Base-by-base conservation (phyloP, 2,329 filamentous ascomycete genomes). In the Xylariaceae sp. region DNA sequence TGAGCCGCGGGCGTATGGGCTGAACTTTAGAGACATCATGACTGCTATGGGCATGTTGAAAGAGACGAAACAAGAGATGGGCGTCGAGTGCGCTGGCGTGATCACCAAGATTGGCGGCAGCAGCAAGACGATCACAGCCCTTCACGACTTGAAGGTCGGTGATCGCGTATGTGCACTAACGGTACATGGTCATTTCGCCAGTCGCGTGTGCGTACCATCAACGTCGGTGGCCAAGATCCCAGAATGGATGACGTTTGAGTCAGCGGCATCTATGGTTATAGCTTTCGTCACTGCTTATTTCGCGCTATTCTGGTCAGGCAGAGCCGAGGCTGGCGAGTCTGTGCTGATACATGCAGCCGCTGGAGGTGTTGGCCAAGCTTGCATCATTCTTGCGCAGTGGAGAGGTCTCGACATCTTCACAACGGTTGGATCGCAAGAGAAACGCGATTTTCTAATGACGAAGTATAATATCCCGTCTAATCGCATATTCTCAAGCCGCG, bases 321-420 rank as follows among this genome's bases (percentile, higher is more conserved):
- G 43, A 0, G 22, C 51, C 3, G 18, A 31, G 10, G 16, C 16
- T 5, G 59, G 59, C 1, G 36, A 60, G 12, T 34, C 43, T 0
- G 47, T 63, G 1, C 36, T 63, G n/a, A 59, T 61, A 14, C 60
- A 63, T 33, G 42, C 56, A 0, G 60, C 57, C 5, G 31, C 57
- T 9, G 59, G 59, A 4, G 58, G 51, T 14, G 41, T 56, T 9
- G 53, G 57, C 1, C 50, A 56, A 38, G 53, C 58, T 2, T 53
- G 53, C 19, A 50, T 60, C 16, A 43, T 50, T 9, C 5, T 62
- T 5, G 55, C 59, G 1, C 41, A 57, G 9, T 43, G 51, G 22
- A 18, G 47, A 14, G 57, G 57, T 3, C 48, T 47, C 6, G 46
- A 58, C 11, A 50, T 61, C 12, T 62, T 47, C 42, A 57, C 45